phyloP scores from a whole-genome alignment of 805 yeast species.

The Candida railenensis region DNA sequence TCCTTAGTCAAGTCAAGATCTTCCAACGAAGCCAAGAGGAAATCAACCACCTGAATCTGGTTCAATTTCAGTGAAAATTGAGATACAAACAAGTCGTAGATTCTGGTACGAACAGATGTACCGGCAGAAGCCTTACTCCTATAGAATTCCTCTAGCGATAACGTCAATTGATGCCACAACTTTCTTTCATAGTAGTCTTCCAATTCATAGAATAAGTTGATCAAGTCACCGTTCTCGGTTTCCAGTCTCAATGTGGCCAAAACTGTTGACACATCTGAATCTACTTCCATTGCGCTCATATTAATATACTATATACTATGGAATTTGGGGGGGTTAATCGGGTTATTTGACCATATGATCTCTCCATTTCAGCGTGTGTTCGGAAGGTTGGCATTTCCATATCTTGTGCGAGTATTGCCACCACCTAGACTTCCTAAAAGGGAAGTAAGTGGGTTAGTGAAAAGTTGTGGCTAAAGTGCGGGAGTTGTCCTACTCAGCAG shows the following conservation, averaged over 20 bases:
- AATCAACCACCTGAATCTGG: slow-evolving; percentile 74
- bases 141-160: slow-evolving; percentile 61
- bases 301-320: slow-evolving; percentile 3
- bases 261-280: slow-evolving; percentile 41
- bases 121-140: slow-evolving; percentile 25
- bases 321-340: neutral
- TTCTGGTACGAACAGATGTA: slow-evolving; percentile 51
- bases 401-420: no score
- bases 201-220: slow-evolving; percentile 60
- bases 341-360: no score
- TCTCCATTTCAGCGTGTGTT: no score
- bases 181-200: slow-evolving; percentile 87
- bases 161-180: slow-evolving; percentile 92
- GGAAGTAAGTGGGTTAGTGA: neutral
- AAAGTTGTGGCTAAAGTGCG: neutral
- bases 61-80: slow-evolving; percentile 71
- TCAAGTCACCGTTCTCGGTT: slow-evolving; percentile 58
- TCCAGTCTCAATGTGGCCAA: slow-evolving; percentile 64
- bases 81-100: slow-evolving; percentile 70
- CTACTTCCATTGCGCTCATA: slow-evolving; percentile 40
- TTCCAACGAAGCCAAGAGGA: slow-evolving; percentile 55
- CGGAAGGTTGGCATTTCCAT: no score
- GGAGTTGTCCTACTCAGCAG: neutral
- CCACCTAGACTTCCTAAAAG: slow-evolving; percentile 6
- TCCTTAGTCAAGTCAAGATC: slow-evolving; percentile 13